Base-by-base conservation (phyloP, 192 early-diverging fungal species). In the Podochytrium sp. region DNA sequence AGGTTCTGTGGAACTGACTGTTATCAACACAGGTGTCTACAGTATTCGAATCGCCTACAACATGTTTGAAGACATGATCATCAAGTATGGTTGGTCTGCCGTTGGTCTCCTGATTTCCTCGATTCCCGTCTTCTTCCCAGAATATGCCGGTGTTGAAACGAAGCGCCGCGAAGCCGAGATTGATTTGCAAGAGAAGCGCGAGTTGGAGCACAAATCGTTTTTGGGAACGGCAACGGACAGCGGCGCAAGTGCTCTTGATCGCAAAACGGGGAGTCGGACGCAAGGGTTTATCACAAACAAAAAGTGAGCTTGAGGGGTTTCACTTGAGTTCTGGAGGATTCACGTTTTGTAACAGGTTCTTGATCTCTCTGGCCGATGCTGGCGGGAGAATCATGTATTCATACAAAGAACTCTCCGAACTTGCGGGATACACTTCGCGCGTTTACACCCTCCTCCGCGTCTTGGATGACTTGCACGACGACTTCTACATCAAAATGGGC, bases 1-100 rank as follows among this genome's bases (percentile, higher is more conserved):
- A 20, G 0, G 0, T 0, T 16, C 43, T 47, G n/a, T 16, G 12
- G 10, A 47, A 20, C 43, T 16, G 10, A 47, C n/a, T 47, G 43
- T 47, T 47, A 20, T 47, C 43, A 47, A 23, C 56, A 58, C 6
- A 64, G 74, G 47, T 27, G 83, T 88, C 59, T 88, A 85, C 75
- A 77, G 57, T 23, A 83, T 84, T 52, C 72, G 84, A 27, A 86
- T 88, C 39, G 78, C 73, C 7, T 84, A 88, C 80, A 84, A 84
- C 70, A 88, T 86, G 86, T 75, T 86, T 59, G 86, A 87, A 78
- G 96, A 98, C 75, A 96, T 96, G 83, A 84, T 98, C 29, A 94
- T 98, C 82, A 98, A 98, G 80, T 98, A 98, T 82, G 89, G 84
- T 5, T 98, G 96, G 96, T 91, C 91, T 39, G 95, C 96, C 39